Percentiles rank a stretch among this genome's conserved stretches.
phyloP scores from a whole-genome alignment of 495 filamentous ascomycete genomes.

The Penicillium goetzii region DNA sequence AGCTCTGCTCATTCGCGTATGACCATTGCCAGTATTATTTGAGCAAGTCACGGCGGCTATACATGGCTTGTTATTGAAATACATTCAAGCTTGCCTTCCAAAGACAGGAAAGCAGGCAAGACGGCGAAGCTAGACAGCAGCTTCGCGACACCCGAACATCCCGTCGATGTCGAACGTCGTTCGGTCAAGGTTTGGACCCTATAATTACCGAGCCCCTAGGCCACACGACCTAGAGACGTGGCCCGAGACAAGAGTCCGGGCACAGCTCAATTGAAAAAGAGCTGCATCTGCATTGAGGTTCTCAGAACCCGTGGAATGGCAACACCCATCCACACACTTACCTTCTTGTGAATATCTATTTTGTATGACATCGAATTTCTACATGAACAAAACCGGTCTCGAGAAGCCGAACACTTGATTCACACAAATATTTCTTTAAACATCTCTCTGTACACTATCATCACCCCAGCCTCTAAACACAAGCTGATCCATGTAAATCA shows the following conservation, averaged over 20 bases:
- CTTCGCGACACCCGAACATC: not conserved
- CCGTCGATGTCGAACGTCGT: not conserved
- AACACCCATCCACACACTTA: not conserved
- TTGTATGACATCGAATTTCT: not conserved
- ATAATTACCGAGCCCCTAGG: not conserved
- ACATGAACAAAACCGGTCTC: not conserved
- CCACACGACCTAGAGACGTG: not conserved
- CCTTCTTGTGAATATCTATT: not conserved
- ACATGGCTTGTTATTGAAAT: not conserved
- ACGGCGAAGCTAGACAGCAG: not conserved
- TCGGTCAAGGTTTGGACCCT: not conserved
- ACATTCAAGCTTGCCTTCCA: not conserved
- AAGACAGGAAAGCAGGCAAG: not conserved
- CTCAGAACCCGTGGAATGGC: not conserved
- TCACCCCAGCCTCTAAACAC: not conserved
- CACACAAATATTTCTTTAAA: not conserved
- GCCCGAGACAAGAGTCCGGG: not conserved
- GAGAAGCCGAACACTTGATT: not conserved
- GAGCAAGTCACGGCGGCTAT: constrained; percentile 7
- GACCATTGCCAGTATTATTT: constrained; percentile 81
- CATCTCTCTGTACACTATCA: not conserved
- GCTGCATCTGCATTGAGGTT: not conserved
- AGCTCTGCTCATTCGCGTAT: constrained; percentile 60
- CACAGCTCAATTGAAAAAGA: not conserved
- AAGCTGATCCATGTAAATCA: not conserved